Conservation (phyloP, 2,329 filamentous ascomycete genomes). For the Sporothrix dimorphospora region DNA sequence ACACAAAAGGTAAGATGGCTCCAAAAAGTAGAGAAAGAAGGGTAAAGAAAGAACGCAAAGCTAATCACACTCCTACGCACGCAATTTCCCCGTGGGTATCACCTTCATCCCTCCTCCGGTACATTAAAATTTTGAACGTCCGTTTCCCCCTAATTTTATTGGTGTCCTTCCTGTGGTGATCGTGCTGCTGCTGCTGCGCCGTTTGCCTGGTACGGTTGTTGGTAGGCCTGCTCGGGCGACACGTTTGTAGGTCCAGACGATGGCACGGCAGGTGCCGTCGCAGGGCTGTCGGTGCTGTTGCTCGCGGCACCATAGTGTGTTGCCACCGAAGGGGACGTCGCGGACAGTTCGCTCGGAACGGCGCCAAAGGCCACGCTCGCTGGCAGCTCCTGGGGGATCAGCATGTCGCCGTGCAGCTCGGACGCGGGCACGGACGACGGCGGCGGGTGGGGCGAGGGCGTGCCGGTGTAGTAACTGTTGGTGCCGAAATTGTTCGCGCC, state of each 20-base stretch:
- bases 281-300: neutral
- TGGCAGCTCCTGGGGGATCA: constrained; percentile 22
- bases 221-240: constrained; percentile 3
- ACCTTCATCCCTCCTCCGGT: neutral
- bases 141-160: neutral
- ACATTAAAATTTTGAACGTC: neutral
- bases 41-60: neutral
- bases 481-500: constrained; percentile 11
- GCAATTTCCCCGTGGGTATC: neutral
- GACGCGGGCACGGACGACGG: neutral
- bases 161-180: neutral
- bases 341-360: constrained; percentile 10
- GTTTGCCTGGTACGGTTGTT: neutral
- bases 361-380: neutral
- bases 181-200: neutral
- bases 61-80: neutral
- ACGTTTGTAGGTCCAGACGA: neutral
- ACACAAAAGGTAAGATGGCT: neutral
- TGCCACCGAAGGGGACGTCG: neutral
- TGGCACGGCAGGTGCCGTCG: neutral
- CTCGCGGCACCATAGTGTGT: neutral
- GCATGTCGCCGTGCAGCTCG: constrained; percentile 18
- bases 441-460: neutral
- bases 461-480: constrained; percentile 13
- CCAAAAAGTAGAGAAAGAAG: neutral